These are phyloP conservation scores for Mucor plumbeus DNA, from an alignment of 371 early-diverging fungal genomes.

Conservation along the genomic window DNA sequence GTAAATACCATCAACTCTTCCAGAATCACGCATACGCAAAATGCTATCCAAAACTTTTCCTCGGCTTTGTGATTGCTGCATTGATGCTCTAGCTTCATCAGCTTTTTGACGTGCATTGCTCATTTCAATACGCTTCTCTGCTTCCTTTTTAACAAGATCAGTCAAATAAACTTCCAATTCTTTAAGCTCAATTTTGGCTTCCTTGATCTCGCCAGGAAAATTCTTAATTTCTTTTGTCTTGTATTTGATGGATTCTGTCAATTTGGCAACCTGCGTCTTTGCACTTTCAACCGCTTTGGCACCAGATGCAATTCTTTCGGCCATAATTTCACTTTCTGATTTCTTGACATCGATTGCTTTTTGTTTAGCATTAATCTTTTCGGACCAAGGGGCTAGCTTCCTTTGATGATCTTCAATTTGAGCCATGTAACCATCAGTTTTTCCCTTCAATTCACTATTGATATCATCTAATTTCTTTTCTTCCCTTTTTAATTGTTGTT, in stretches of 20 bases:
- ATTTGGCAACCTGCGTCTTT: conserved; percentile 54
- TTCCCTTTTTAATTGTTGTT: conserved; percentile 66
- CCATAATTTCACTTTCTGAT: conserved; percentile 78
- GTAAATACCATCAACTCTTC: conserved; percentile 85
- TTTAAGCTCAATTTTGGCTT: conserved; percentile 50
- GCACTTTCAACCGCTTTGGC: conserved; percentile 67
- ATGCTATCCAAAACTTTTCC: conserved; percentile 77
- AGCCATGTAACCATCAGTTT: conserved; percentile 74
- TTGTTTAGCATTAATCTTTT: conserved; percentile 76
- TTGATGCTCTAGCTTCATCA: conserved; percentile 66
- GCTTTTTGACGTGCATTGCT: conserved; percentile 64
- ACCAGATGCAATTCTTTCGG: conserved; percentile 60
- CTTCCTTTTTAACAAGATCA: conserved; percentile 21
- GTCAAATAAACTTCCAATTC: conserved; percentile 54
- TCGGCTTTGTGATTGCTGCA: conserved; percentile 74
- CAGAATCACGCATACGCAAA: conserved; percentile 79
- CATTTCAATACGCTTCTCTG: conserved; percentile 43
- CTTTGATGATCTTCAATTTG: conserved; percentile 80
- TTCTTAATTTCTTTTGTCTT: conserved; percentile 37
- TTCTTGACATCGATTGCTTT: conserved; percentile 76
- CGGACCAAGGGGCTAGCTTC: conserved; percentile 85
- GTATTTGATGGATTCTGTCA: conserved; percentile 23
- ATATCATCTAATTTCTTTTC: conserved; percentile 80
- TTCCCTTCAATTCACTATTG: conserved; percentile 79
- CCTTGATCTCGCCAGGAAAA: conserved; percentile 49